phyloP scores from a whole-genome alignment of 1,284 basidiomycete species.

The Ustilago lituana region DNA sequence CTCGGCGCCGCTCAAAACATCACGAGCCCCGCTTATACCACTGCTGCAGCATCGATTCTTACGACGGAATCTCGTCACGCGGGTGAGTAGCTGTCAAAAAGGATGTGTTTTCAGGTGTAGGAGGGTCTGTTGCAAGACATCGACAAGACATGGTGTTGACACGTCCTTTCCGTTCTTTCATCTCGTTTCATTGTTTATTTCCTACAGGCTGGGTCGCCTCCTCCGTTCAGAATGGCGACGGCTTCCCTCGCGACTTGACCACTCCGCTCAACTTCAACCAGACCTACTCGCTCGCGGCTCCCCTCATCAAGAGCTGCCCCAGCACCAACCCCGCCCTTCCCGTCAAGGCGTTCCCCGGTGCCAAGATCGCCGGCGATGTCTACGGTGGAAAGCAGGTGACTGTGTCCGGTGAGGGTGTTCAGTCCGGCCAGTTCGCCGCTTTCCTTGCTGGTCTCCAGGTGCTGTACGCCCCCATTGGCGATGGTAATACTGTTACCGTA shows the following conservation, averaged over 20 bases:
- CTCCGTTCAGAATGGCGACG: constrained; percentile 48
- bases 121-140: background rate
- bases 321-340: constrained; percentile 69
- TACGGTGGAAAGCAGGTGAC: constrained; percentile 59
- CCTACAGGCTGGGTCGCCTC: constrained; percentile 44
- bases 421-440: constrained; percentile 66
- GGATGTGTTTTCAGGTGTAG: too few species aligned
- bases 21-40: constrained; percentile 51
- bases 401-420: constrained; percentile 64
- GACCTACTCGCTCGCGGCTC: constrained; percentile 68
- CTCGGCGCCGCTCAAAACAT: constrained; percentile 72
- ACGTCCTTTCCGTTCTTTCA: too few species aligned
- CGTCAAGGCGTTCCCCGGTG: constrained; percentile 69
- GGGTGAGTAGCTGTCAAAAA: background rate
- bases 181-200: background rate
- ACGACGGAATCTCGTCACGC: constrained; percentile 56
- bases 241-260: constrained; percentile 68
- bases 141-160: background rate
- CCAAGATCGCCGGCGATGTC: constrained; percentile 55
- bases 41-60: constrained; percentile 56
- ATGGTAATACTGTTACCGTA: constrained; percentile 65
- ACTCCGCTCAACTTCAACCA: constrained; percentile 70
- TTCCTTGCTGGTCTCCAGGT: constrained; percentile 69
- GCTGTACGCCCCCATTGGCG: constrained; percentile 52
- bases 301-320: constrained; percentile 71